Evolutionary conservation across 2,329 filamentous ascomycete genomes (phyloP), one percentile per base, ranked within the genome.

Genomic region (Beauveria rudraprayagi): DNA sequence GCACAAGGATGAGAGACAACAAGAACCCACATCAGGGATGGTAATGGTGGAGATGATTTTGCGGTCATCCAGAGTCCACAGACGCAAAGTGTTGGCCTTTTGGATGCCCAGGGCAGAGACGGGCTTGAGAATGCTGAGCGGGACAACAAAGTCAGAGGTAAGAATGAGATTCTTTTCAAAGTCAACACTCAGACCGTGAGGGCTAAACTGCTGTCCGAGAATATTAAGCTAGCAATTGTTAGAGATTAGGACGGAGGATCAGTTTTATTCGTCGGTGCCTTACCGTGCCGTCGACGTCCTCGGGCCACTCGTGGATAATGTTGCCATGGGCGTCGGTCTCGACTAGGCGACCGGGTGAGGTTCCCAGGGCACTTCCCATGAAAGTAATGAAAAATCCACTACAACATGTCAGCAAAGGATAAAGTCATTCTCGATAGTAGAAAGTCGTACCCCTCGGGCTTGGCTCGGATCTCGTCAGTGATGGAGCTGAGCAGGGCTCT

Each of bases 141-240:
- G 84, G 14, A 85, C 81, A 22, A 86, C 81, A 65, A 85, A 87
- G 72, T 86, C 84, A 0, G 83, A 85, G 2, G 83, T 86, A 0
- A 86, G 71, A 60, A 85, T 84, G 63, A 84, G 69, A 56, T 82
- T 79, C 65, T 79, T 80, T 3, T 84, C 73, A 64, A 75, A 87
- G 71, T 86, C 82, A 48, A 86, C 75, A 52, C 70, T 76, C 17
- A 87, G 77, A 26, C 84, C 84, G 67, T 86, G 83, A 1, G 84
- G 83, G n/a, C 74, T 79, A 71, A 86, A 87, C 65, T 85, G 83
- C 69, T 85, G 74, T 4, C 76, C 80, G 1, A 86, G 76, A 60
- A 86, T 80, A 71, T 84, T 84, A 10, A 84, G 73, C 1, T 68
- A 41, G 1, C 9, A 5, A 22, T 41, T 19, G 26, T 55, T 30